Evolutionary conservation across 176 grass and related monocot genomes (phyloP).

Genomic region (Pharus latifolius): DNA sequence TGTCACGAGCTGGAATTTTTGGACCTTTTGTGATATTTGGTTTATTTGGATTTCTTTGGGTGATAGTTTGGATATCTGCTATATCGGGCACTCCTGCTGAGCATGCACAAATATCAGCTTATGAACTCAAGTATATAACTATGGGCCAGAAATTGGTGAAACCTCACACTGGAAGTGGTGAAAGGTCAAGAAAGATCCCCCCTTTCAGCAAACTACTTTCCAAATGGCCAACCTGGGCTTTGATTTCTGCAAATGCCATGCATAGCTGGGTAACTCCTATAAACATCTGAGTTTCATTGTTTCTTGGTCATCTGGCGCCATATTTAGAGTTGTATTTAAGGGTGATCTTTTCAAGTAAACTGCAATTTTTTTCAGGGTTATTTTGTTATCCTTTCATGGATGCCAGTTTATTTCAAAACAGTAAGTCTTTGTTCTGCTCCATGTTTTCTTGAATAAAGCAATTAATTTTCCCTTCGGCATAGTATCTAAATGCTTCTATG

Average conservation of each 20-base stretch:
- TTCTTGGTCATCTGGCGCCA: neutral
- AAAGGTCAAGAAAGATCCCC: constrained; percentile 57
- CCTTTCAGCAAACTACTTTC: constrained; percentile 88
- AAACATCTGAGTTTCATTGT: constrained; percentile 5
- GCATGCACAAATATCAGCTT: constrained; percentile 74
- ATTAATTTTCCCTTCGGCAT: neutral
- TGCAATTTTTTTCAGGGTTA: constrained; percentile 77
- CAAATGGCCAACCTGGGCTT: constrained; percentile 90
- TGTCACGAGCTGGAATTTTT: constrained; percentile 74
- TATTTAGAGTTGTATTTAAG: neutral
- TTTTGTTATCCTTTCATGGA: constrained; percentile 98
- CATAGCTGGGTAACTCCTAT: constrained; percentile 89
- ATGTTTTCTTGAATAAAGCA: constrained; percentile 16
- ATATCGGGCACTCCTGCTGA: constrained; percentile 65
- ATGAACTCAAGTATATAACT: constrained; percentile 83
- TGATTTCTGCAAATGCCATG: constrained; percentile 98
- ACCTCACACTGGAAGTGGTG: constrained; percentile 24
- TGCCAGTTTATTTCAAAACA: constrained; percentile 94
- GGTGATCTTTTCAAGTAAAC: neutral
- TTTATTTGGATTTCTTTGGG: constrained; percentile 97
- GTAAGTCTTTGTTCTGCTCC: constrained; percentile 34
- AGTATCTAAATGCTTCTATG: constrained; percentile 1
- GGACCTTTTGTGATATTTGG: constrained; percentile 98
- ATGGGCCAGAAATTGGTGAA: constrained; percentile 55
- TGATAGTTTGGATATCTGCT: constrained; percentile 83